These are phyloP conservation scores for Aspergillus felis DNA, from an alignment of 2,329 filamentous ascomycete genomes.

Conservation along the genomic window DNA sequence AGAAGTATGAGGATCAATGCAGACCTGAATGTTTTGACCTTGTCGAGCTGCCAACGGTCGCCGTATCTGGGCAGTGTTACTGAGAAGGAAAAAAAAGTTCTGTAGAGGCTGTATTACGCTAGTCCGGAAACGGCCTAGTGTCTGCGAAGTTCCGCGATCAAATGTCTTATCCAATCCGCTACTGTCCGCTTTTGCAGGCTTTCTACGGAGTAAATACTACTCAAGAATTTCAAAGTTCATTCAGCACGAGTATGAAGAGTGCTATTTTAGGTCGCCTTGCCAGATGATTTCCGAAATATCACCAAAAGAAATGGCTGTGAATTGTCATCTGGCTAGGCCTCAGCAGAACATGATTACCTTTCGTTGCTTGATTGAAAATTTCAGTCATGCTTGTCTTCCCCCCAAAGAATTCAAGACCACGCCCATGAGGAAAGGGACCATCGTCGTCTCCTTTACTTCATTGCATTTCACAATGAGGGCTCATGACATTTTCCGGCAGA, in stretches of 20 bases:
- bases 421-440: too few species aligned
- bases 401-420: background rate
- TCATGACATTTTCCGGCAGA: background rate
- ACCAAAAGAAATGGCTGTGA: background rate
- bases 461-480: background rate
- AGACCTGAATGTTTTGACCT: conserved; percentile 10
- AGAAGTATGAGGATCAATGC: background rate
- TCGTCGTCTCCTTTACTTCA: too few species aligned
- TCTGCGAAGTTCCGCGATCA: conserved; percentile 9
- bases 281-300: background rate
- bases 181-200: conserved; percentile 6
- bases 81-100: conserved; percentile 42
- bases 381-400: background rate
- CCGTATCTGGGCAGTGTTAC: conserved; percentile 24
- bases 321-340: background rate
- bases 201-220: background rate
- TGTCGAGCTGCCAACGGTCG: conserved; percentile 24
- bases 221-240: background rate
- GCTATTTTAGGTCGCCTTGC: background rate
- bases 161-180: conserved; percentile 32
- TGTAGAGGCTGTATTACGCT: conserved; percentile 31
- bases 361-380: background rate
- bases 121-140: conserved; percentile 28
- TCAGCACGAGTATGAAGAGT: background rate
- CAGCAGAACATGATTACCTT: background rate